These are phyloP conservation scores for Phytophthora citricola DNA, from an alignment of 352 stramenopile species.

Conservation along the genomic window DNA sequence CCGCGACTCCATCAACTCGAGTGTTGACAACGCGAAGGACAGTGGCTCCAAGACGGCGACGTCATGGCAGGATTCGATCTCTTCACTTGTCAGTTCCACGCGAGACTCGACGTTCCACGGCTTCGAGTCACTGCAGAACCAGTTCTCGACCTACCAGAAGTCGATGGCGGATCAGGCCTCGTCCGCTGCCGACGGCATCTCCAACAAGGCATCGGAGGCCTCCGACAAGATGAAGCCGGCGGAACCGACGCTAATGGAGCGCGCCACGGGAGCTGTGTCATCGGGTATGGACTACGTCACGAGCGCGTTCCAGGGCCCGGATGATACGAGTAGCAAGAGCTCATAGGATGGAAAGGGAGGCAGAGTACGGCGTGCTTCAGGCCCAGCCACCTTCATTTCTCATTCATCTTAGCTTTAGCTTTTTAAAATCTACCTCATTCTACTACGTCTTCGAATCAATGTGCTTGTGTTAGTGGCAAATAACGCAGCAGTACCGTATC, in stretches of 20 bases:
- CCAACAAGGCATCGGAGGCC: conserved; percentile 28
- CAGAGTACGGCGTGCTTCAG: neutral
- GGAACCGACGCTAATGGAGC: conserved; percentile 39
- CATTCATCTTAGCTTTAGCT: conserved; percentile 1
- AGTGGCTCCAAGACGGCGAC: conserved; percentile 20
- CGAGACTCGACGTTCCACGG: conserved; percentile 44
- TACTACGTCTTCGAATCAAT: no score
- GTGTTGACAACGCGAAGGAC: conserved; percentile 35
- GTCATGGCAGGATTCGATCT: conserved; percentile 34
- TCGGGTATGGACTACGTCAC: conserved; percentile 25
- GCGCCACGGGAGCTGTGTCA: conserved; percentile 14
- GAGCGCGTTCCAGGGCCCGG: conserved; percentile 11
- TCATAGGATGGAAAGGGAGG: neutral
- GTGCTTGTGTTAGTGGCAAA: no score
- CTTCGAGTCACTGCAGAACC: conserved; percentile 49
- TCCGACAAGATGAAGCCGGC: conserved; percentile 21
- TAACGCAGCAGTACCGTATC: no score
- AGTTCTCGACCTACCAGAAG: conserved; percentile 34
- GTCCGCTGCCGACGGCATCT: conserved; percentile 6
- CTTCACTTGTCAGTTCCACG: conserved; percentile 35
- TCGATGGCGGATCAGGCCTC: conserved; percentile 31
- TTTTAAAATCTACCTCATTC: no score
- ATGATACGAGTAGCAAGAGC: conserved; percentile 5
- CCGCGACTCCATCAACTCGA: conserved; percentile 27
- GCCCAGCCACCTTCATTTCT: neutral